Evolutionary conservation across 208 protist species (phyloP), one percentile per base, ranked within the genome.

Genomic region (Acanthamoeba lenticulata): DNA sequence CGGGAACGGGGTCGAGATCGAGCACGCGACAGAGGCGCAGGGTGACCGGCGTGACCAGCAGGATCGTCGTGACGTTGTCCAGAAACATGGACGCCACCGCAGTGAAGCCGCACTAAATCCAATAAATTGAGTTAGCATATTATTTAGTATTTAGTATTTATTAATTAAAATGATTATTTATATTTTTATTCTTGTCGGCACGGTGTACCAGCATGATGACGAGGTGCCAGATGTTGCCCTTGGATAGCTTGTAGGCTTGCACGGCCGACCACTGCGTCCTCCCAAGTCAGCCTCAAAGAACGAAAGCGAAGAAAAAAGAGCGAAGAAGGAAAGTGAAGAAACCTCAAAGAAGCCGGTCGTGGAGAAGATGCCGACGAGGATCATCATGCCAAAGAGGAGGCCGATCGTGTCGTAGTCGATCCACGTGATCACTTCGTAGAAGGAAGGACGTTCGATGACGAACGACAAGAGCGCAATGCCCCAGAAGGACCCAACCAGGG

Each of bases 61-160:
- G 92, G 27, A 98, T 95, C 40, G 86, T 94, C 3, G 97, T 98
- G 29, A 98, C 96, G 94, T 98, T 98, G 95, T 98, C 97, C 15
- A 98, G 57, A n/a, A 98, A 95, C 34, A 96, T 94, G 27, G 95
- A 97, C 11, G 95, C 65, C 19, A 97, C 45, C 29, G 49, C 95
- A 15, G 96, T 94, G 5, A 96, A 89, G 27, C 81, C 11, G 32
- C 42, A 2, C 83, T 90, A n/a, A 21, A n/a, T n/a, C n/a, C n/a
- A n/a, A n/a, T n/a, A n/a, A n/a, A n/a, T n/a, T n/a, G n/a, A n/a
- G n/a, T n/a, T n/a, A n/a, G n/a, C n/a, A n/a, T n/a, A n/a, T n/a
- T n/a, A n/a, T n/a, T n/a, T n/a, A n/a, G n/a, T n/a, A n/a, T n/a
- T n/a, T n/a, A n/a, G n/a, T n/a, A n/a, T n/a, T n/a, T n/a, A n/a